Conservation (phyloP, 1,284 basidiomycete genomes). For the Heterobasidion occidentale region DNA sequence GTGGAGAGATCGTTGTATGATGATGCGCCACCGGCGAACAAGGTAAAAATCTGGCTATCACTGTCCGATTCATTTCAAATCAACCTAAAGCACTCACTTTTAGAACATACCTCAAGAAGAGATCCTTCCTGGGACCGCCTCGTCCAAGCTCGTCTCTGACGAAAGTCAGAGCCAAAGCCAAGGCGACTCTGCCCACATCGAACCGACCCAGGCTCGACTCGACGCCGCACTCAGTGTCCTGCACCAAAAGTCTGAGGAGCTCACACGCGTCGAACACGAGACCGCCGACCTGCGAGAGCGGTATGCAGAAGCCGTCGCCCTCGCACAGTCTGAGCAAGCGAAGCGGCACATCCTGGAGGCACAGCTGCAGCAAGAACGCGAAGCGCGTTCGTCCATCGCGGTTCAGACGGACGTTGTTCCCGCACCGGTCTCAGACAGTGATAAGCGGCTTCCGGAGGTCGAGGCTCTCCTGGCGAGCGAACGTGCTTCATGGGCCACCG, state of each 20-base stretch:
- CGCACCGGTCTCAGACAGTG: neutral
- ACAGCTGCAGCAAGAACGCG: neutral
- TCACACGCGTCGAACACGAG: neutral
- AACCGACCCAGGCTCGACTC: neutral
- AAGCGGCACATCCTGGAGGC: neutral
- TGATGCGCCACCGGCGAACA: neutral
- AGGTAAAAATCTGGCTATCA: neutral
- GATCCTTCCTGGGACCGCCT: neutral
- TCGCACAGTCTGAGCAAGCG: neutral
- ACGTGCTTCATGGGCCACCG: constrained; percentile 4
- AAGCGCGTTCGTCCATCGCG: neutral
- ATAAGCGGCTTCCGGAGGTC: neutral
- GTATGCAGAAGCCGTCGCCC: neutral
- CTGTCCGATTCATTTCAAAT: neutral
- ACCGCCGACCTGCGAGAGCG: neutral
- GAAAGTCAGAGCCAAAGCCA: constrained; percentile 2
- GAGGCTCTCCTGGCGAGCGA: neutral
- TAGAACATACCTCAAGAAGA: neutral
- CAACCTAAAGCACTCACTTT: no score
- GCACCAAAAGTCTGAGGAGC: constrained; percentile 2
- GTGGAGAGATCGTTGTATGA: neutral
- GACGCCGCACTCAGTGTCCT: neutral
- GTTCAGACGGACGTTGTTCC: neutral
- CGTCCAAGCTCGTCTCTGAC: constrained; percentile 1
- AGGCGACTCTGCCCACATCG: neutral